A percentile compares a stretch with the other conserved stretches of the same genome.
phyloP scores from a whole-genome alignment of 1,284 basidiomycete genomes.

The Rhizoctonia solani region DNA sequence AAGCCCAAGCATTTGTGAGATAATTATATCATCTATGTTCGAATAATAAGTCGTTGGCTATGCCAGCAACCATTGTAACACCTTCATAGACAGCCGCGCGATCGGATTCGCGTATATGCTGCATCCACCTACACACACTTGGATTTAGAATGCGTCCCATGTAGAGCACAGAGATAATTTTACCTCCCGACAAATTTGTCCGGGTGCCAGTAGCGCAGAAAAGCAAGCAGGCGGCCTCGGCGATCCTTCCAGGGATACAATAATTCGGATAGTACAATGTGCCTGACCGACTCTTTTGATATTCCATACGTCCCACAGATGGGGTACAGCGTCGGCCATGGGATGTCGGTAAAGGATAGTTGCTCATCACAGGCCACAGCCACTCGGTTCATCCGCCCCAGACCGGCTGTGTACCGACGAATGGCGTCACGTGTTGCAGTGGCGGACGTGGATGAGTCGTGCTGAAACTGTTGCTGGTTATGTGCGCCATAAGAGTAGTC shows the following conservation, averaged over 20 bases:
- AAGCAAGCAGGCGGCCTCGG: neutral
- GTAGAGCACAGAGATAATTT: neutral
- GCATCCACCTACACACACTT: neutral
- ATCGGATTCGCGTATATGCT: neutral
- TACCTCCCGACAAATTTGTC: slow-evolving; percentile 27
- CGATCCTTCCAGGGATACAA: neutral
- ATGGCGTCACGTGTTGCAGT: neutral
- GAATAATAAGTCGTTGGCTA: neutral
- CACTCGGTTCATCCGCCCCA: slow-evolving; percentile 13
- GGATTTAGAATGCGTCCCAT: neutral
- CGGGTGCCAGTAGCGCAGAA: slow-evolving; percentile 19
- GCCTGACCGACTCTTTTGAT: neutral
- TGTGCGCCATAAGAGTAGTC: neutral
- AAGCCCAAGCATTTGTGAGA: no score
- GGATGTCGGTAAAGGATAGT: slow-evolving; percentile 15
- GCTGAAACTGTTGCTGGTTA: neutral
- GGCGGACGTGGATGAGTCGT: neutral
- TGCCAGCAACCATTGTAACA: slow-evolving; percentile 1
- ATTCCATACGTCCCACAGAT: neutral
- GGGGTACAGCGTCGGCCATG: slow-evolving; percentile 10
- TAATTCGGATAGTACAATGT: neutral
- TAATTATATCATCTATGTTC: no score
- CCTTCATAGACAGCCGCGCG: neutral
- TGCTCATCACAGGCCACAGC: neutral
- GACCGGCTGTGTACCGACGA: slow-evolving; percentile 4